phyloP scores from a whole-genome alignment of 805 yeast species.

The Candida manassasensis region DNA sequence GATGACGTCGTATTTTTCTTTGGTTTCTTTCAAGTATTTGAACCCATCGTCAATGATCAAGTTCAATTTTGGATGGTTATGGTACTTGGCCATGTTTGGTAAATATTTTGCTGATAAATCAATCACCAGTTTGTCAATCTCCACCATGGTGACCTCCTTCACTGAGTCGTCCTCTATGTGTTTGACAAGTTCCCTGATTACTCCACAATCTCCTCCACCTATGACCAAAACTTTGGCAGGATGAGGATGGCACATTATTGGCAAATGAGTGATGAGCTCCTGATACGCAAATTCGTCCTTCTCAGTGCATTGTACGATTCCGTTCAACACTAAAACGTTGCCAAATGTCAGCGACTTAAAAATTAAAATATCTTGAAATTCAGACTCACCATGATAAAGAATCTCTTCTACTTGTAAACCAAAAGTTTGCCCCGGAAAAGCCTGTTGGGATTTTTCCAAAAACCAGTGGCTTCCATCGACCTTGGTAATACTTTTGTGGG shows the following conservation, averaged over 20 bases:
- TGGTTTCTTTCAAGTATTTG: constrained; percentile 49
- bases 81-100: constrained; percentile 69
- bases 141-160: constrained; percentile 72
- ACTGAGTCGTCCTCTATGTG: constrained; percentile 49
- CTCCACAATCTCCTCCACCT: constrained; percentile 98
- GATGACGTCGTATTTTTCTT: constrained; percentile 66
- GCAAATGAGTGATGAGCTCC: constrained; percentile 83
- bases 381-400: constrained; percentile 62
- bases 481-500: background rate
- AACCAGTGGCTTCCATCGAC: constrained; percentile 57
- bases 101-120: constrained; percentile 64
- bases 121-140: constrained; percentile 82
- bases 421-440: constrained; percentile 87
- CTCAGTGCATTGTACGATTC: constrained; percentile 87
- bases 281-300: constrained; percentile 92
- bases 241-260: constrained; percentile 68
- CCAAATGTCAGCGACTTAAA: constrained; percentile 76
- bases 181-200: constrained; percentile 80
- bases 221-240: constrained; percentile 80
- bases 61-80: constrained; percentile 59
- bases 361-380: constrained; percentile 77
- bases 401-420: constrained; percentile 57
- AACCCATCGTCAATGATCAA: constrained; percentile 81
- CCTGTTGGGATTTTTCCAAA: constrained; percentile 61
- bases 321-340: constrained; percentile 84